Base-by-base conservation (phyloP, 352 stramenopile genomes). In the Phytophthora aleatoria region DNA sequence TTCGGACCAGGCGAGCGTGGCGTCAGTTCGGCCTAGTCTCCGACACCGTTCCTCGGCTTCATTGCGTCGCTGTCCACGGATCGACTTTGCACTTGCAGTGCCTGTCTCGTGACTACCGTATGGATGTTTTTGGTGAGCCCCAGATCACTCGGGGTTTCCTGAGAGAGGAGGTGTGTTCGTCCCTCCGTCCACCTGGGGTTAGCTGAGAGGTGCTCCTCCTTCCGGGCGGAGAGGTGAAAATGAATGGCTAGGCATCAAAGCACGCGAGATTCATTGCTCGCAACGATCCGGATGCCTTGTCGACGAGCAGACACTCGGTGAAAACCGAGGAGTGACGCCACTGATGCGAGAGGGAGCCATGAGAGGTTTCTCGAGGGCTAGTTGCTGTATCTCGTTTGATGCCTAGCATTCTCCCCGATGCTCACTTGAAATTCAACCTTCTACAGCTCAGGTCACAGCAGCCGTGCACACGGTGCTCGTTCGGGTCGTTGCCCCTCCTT, bases 341-440 rank as follows among this genome's bases (percentile, higher is more conserved):
- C 48, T 15, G 4, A 26, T 51, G 49, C 62, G 50, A 65, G 49
- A 55, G 64, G 51, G 49, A 30, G 33, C 28, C n/a, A 42, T 11
- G 36, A 54, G 39, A 49, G 13, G 52, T 41, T 61, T 61, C 49
- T 45, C 53, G 54, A 50, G 8, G 43, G 20, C 28, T 35, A 45
- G 39, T 50, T 64, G 26, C 16, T 27, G 13, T 15, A 15, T 15
- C 28, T 15, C 24, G 36, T 48, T 15, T 15, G 20, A 52, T 26
- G 28, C 16, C 15, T 30, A 12, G 33, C 31, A 27, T 56, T 35
- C 24, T 48, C 36, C 16, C 36, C 30, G 33, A 31, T 45, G 60
- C 26, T 31, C 65, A 73, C 54, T 73, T 62, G 38, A 16, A 50
- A 74, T 58, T 62, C 61, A 63, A 50, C 67, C 56, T 52, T 31